A percentile compares a stretch with the other conserved stretches of the same genome.
phyloP scores from a whole-genome alignment of 2,329 filamentous ascomycete genomes.

The Pseudomassariella vexata region DNA sequence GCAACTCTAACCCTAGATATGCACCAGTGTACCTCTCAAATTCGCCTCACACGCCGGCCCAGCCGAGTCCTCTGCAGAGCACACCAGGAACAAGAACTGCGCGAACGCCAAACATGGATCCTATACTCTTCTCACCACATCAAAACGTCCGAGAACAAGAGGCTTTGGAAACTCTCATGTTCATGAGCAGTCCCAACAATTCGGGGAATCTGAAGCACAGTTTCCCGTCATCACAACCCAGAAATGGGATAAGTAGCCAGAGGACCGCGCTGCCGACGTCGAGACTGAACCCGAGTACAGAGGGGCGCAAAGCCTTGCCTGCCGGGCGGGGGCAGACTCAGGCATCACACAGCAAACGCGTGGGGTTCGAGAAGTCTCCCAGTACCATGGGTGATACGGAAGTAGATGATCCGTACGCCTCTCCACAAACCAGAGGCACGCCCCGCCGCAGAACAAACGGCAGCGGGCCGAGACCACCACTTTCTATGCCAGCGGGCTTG shows the following conservation, averaged over 20 bases:
- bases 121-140: conserved; percentile 61
- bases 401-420: conserved; percentile 29
- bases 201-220: conserved; percentile 55
- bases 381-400: conserved; percentile 42
- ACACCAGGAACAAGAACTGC: conserved; percentile 27
- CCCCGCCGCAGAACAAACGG: conserved; percentile 39
- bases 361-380: conserved; percentile 43
- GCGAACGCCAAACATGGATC: conserved; percentile 36
- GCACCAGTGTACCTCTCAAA: conserved; percentile 45
- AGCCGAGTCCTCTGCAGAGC: conserved; percentile 34
- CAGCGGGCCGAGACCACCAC: conserved; percentile 18
- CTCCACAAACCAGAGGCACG: conserved; percentile 31
- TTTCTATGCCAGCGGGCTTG: conserved; percentile 46
- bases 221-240: conserved; percentile 37
- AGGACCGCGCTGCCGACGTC: conserved; percentile 41
- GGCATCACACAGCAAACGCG: conserved; percentile 30
- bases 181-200: conserved; percentile 76
- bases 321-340: conserved; percentile 36
- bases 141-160: conserved; percentile 71
- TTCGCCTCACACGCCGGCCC: conserved; percentile 32
- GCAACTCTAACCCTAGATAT: conserved; percentile 44
- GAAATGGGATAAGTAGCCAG: conserved; percentile 16
- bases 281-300: conserved; percentile 19
- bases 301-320: conserved; percentile 47
- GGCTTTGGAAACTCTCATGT: conserved; percentile 72